phyloP scores from a whole-genome alignment of 2,329 filamentous ascomycete genomes.

The Saccharata proteae region DNA sequence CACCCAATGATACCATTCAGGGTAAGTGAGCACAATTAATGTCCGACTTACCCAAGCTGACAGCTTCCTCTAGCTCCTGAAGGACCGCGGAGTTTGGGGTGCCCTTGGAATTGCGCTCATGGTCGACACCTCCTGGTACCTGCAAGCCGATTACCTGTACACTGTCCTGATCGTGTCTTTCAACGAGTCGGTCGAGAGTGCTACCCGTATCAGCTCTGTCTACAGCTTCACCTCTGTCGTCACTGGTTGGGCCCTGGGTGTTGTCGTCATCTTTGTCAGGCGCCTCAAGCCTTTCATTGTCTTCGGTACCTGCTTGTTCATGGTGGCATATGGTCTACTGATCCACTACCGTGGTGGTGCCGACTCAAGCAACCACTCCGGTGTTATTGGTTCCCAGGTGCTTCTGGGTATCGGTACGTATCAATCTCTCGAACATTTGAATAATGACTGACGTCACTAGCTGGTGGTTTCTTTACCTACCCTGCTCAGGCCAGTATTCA shows the following conservation, averaged over 20 bases:
- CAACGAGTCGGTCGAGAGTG: conserved; percentile 42
- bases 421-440: no score
- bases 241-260: conserved; percentile 43
- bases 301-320: conserved; percentile 46
- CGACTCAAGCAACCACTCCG: conserved; percentile 33
- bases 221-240: conserved; percentile 49
- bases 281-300: conserved; percentile 54
- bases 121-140: conserved; percentile 36
- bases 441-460: no score
- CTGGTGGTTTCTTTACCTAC: conserved; percentile 50
- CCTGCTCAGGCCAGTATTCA: conserved; percentile 40
- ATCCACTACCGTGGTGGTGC: conserved; percentile 49
- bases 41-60: not conserved
- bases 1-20: conserved; percentile 48
- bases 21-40: conserved; percentile 15
- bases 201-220: conserved; percentile 47
- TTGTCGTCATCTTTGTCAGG: conserved; percentile 45
- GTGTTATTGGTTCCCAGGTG: conserved; percentile 51
- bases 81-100: conserved; percentile 53
- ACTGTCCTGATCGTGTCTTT: conserved; percentile 51
- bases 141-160: conserved; percentile 54
- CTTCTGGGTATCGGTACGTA: conserved; percentile 50
- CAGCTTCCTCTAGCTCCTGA: conserved; percentile 32
- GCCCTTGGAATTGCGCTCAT: conserved; percentile 40
- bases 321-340: conserved; percentile 53